Evolutionary conservation across 805 yeast species (phyloP).

Genomic region (Ogataea philodendri): DNA sequence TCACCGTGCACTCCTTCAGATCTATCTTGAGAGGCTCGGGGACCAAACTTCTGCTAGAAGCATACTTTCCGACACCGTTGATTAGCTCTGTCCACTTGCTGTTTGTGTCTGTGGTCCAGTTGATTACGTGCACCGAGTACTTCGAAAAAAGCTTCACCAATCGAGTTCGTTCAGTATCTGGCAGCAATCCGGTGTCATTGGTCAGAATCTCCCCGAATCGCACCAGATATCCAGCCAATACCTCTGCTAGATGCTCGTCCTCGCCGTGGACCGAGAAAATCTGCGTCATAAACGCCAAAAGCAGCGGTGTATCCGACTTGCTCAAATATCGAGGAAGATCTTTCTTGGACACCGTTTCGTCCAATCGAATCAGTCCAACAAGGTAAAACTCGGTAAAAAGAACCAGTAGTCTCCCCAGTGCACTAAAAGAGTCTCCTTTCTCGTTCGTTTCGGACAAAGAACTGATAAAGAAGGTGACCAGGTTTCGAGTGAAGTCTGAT

Average conservation of each 20-base stretch:
- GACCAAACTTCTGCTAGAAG: slow-evolving; percentile 65
- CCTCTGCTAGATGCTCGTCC: background rate
- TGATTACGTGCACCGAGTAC: slow-evolving; percentile 44
- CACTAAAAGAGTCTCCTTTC: slow-evolving; percentile 35
- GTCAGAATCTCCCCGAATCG: slow-evolving; percentile 40
- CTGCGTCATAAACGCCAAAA: slow-evolving; percentile 30
- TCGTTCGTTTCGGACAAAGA: slow-evolving; percentile 21
- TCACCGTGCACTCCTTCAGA: slow-evolving; percentile 28
- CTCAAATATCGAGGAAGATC: slow-evolving; percentile 44
- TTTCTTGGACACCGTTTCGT: slow-evolving; percentile 40
- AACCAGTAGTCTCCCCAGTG: slow-evolving; percentile 47
- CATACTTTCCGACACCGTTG: too few species aligned
- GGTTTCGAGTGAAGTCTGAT: slow-evolving; percentile 46
- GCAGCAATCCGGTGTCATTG: slow-evolving; percentile 31
- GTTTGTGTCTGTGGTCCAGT: slow-evolving; percentile 37
- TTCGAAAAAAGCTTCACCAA: slow-evolving; percentile 40
- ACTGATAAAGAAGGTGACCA: slow-evolving; percentile 42
- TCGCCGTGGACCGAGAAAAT: slow-evolving; percentile 1
- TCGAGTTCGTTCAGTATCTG: slow-evolving; percentile 27
- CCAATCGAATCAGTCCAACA: slow-evolving; percentile 50
- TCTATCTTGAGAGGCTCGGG: slow-evolving; percentile 34
- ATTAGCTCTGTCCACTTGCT: too few species aligned
- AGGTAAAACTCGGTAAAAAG: slow-evolving; percentile 57
- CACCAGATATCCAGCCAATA: slow-evolving; percentile 44
- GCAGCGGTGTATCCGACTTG: slow-evolving; percentile 29